Evolutionary conservation across 495 filamentous ascomycete genomes (phyloP).

Genomic region (Chaetomidium leptoderma): DNA sequence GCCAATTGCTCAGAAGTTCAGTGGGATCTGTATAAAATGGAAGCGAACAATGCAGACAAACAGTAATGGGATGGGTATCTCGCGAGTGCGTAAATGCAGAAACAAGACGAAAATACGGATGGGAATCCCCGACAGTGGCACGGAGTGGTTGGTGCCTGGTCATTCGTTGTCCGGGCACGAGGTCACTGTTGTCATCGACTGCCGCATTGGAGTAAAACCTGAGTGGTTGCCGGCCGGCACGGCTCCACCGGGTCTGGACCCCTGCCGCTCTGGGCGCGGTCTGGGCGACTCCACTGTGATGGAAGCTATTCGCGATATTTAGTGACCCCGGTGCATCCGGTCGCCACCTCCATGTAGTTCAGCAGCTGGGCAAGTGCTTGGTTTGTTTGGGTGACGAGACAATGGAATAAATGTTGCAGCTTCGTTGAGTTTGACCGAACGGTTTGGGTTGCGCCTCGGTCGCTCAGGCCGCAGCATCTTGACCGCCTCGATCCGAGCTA

Average conservation of each 20-base stretch:
- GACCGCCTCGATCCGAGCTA: no score
- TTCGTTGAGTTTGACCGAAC: no score
- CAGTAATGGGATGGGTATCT: not conserved
- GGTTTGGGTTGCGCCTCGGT: no score
- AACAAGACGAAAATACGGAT: not conserved
- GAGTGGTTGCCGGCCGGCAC: not conserved
- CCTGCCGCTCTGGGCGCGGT: no score
- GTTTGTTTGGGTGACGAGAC: no score
- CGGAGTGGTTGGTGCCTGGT: conserved; percentile 7
- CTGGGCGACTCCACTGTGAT: no score
- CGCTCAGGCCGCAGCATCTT: not conserved
- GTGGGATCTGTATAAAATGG: not conserved
- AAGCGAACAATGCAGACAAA: not conserved
- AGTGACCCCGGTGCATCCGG: no score
- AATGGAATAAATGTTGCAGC: no score
- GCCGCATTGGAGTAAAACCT: not conserved
- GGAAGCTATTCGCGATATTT: no score
- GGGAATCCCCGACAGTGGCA: no score
- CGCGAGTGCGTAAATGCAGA: not conserved
- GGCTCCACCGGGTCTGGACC: not conserved
- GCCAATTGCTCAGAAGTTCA: not conserved
- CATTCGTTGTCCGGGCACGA: not conserved
- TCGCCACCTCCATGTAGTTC: no score
- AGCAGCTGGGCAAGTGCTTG: no score
- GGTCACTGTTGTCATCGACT: conserved; percentile 6